Base-by-base conservation (phyloP, 148 eudicot species). In the Rhododendron mucronatum region DNA sequence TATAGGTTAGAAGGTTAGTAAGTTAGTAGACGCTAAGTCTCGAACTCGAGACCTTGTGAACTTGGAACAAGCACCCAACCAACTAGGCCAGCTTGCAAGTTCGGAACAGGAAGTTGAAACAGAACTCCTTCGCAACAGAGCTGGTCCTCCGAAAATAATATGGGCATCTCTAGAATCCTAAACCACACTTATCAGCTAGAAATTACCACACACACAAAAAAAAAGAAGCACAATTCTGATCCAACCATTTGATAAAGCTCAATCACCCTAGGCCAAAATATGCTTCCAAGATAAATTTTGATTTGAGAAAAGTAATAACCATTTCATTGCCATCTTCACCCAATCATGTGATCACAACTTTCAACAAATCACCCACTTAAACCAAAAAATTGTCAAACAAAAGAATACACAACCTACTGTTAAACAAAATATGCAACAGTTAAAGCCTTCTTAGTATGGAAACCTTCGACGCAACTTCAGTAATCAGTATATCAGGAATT, bases 71-170 rank as follows among this genome's bases (percentile, higher is more conserved):
- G 26, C 65, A 59, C n/a, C 65, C 65, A 59, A 59, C 65, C n/a
- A 20, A 59, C 9, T 5, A 21, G 21, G 65, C 2, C 10, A 59
- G 10, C n/a, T 21, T 59, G 65, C 65, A 59, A 55, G 65, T 21
- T 20, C 65, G 30, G 81, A 78, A 78, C 81, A 78, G 7, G 81
- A 78, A 78, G 69, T 82, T 37, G 75, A 63, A 61, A 44, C 6
- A 21, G n/a, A 14, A 61, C 20, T n/a, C 11, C 13, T 63, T 41
- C 44, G 39, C 53, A 63, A 23, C 11, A 44, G 5, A 61, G 37
- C n/a, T 82, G 73, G 35, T 82, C 45, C 15, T 21, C 23, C 63
- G 30, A 33, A 59, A 57, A 11, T 55, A 82, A 45, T 39, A 11
- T 61, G 48, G 55, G 35, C 53, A 63, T 59, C 14, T 59, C n/a